phyloP scores from a whole-genome alignment of 2,329 filamentous ascomycete genomes.

The Camillea tinctor region DNA sequence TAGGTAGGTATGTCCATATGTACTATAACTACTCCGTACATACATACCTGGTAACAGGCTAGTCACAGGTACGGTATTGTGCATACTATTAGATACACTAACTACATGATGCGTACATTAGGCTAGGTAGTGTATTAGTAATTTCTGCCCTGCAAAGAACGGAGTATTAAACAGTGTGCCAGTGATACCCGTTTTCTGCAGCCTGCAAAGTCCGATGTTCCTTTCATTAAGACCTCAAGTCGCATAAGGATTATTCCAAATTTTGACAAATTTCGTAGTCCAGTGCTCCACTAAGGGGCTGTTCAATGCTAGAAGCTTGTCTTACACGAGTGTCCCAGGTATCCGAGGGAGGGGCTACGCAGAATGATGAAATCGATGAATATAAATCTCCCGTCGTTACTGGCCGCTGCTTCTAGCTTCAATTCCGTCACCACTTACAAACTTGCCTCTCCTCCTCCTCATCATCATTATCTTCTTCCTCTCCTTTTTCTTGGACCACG shows the following conservation, averaged over 20 bases:
- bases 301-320: conserved; percentile 9
- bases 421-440: conserved; percentile 3
- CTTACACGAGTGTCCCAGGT: conserved; percentile 3
- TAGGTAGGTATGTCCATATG: too few relatives aligned
- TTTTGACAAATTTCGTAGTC: conserved; percentile 18
- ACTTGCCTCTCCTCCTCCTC: conserved; percentile 9
- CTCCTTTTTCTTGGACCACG: too few relatives aligned
- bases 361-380: conserved; percentile 9
- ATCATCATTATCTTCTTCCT: too few relatives aligned
- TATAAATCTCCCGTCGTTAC: conserved; percentile 8
- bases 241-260: conserved; percentile 16
- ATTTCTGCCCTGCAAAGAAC: not conserved
- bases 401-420: conserved; percentile 3
- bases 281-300: conserved; percentile 4
- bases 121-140: not conserved
- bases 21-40: too few relatives aligned
- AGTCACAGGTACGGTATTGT: too few relatives aligned
- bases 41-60: too few relatives aligned
- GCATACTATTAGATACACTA: too few relatives aligned
- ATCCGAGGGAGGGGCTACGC: not conserved
- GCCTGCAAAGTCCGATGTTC: not conserved
- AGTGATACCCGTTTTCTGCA: too few relatives aligned
- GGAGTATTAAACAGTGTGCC: too few relatives aligned
- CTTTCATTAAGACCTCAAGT: not conserved
- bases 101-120: not conserved